A percentile compares a stretch with the other conserved stretches of the same genome.
Evolutionary conservation across 352 stramenopile genomes (phyloP).

Genomic region (Aphanomyces stellatus): DNA sequence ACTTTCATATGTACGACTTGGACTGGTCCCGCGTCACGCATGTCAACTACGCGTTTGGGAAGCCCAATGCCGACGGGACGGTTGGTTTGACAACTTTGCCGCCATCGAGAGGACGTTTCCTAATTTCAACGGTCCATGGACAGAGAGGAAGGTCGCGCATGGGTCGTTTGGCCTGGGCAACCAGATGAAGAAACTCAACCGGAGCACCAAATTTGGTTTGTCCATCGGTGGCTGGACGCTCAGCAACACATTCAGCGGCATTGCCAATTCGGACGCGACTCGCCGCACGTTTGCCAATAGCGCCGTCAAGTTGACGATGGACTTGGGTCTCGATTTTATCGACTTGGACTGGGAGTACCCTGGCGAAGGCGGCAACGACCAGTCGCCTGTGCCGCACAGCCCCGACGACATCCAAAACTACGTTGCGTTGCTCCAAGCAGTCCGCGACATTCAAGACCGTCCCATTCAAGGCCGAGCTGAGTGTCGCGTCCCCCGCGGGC

Average conservation of each 20-base stretch:
- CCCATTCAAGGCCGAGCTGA: constrained; percentile 6
- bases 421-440: neutral
- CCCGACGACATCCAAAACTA: neutral
- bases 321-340: constrained; percentile 7
- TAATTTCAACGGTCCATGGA: neutral
- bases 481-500: neutral
- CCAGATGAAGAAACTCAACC: neutral
- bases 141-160: neutral
- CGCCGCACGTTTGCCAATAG: neutral
- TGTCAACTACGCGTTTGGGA: constrained; percentile 15
- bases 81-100: constrained; percentile 1
- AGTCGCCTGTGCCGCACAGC: neutral
- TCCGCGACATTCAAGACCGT: neutral
- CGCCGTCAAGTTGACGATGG: neutral
- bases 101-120: neutral
- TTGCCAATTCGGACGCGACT: neutral
- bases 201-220: neutral
- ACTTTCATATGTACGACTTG: constrained; percentile 11
- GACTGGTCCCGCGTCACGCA: constrained; percentile 17
- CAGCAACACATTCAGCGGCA: neutral
- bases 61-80: neutral
- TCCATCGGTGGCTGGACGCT: constrained; percentile 5
- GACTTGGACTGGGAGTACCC: constrained; percentile 11
- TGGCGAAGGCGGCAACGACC: neutral
- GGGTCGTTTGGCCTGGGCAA: neutral